Base-by-base conservation (phyloP, 2,329 filamentous ascomycete genomes). In the Periconia macrospinosa region DNA sequence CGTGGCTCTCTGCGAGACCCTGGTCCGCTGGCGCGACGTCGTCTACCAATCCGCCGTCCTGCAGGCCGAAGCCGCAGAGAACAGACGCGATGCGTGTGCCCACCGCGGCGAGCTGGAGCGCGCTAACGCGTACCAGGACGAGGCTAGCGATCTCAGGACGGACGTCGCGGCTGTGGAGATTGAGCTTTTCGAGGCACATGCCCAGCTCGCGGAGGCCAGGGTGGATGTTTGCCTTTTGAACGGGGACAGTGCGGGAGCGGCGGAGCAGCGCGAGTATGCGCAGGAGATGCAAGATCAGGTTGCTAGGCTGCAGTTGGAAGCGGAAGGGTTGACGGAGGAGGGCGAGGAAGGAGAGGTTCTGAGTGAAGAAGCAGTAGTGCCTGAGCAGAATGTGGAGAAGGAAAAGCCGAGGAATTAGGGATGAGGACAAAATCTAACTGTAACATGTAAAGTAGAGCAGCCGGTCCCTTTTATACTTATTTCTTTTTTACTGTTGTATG, bases 41-140 rank as follows among this genome's bases (percentile, higher is more conserved):
- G 37, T 43, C 11, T 45, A 46, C 18, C 40, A 54, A 13, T 19
- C 41, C 17, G 13, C 23, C 17, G 30, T 52, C 19, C 51, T 58
- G 17, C 23, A 33, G 7, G 52, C 56, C 9, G 50, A 59, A 35
- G 56, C 52, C 6, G 49, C 46, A 2, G 56, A 59, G 35, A 52
- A 56, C 43, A 46, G 54, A 17, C 45, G 47, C 27, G 53, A 59
- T 18, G 54, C 52, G 11, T 52, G 49, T 30, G 48, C 45, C 13
- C 49, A 50, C 23, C 46, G 37, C 3, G 49, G 49, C 17, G 47
- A 54, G 8, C 35, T 47, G 11, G 47, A 50, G 10, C n/a, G 15
- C 30, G 56, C 56, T 6, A 23, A 50, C 18, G 27, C 7, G 27
- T 23, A 52, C 37, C 43, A 50, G 19, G 13, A 30, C 11, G n/a